Conservation (phyloP, 1,139 yeast species). For the Geotrichum fermentans region DNA sequence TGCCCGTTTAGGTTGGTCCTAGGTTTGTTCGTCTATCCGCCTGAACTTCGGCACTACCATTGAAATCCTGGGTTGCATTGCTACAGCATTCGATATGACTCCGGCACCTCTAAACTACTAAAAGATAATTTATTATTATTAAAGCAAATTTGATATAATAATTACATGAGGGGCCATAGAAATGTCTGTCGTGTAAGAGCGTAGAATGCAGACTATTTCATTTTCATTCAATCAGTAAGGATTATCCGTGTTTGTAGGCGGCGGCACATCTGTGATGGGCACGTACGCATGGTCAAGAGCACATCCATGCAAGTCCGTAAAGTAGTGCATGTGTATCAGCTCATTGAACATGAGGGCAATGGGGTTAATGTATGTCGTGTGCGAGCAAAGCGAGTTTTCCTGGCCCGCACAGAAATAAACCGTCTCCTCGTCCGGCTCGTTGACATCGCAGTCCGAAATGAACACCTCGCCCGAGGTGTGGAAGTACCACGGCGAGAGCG, state of each 20-base stretch:
- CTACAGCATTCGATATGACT: too few species aligned
- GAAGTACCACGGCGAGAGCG: conserved; percentile 18
- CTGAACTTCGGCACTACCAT: too few species aligned
- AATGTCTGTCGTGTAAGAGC: too few species aligned
- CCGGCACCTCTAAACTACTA: too few species aligned
- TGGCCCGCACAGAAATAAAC: conserved; percentile 19
- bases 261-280: conserved; percentile 10
- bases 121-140: too few species aligned
- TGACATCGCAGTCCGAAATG: conserved; percentile 15
- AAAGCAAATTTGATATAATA: too few species aligned
- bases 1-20: too few species aligned
- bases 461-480: conserved; percentile 22
- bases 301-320: conserved; percentile 20
- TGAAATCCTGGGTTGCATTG: too few species aligned
- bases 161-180: too few species aligned
- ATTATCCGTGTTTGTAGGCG: conserved; percentile 12
- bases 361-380: conserved; percentile 2
- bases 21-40: too few species aligned
- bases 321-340: conserved; percentile 18
- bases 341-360: conserved; percentile 7
- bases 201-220: too few species aligned
- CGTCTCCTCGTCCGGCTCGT: conserved; percentile 13
- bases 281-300: conserved; percentile 16
- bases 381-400: conserved; percentile 14
- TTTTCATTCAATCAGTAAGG: conserved; percentile 18